phyloP scores from a whole-genome alignment of 805 yeast species.

The Kregervanrija pseudodelftensis region DNA sequence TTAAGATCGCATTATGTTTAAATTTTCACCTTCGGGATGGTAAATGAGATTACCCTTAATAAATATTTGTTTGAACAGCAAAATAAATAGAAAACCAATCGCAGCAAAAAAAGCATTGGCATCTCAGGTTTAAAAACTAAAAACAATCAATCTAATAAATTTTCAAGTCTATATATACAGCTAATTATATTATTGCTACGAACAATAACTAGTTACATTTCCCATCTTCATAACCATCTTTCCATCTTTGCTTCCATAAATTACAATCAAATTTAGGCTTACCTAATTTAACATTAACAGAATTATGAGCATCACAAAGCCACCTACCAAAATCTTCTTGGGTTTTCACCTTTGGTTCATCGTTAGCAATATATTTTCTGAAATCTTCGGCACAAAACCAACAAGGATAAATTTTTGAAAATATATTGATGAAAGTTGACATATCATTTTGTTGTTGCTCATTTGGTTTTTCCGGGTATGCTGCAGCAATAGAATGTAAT shows the following conservation, averaged over 20 bases:
- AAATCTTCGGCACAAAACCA: slow-evolving; percentile 90
- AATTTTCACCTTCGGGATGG: no score
- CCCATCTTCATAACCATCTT: slow-evolving; percentile 82
- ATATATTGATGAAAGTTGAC: slow-evolving; percentile 58
- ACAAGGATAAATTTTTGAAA: slow-evolving; percentile 85
- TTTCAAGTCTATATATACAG: no score
- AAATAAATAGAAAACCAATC: no score
- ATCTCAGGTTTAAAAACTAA: no score
- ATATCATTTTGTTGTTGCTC: slow-evolving; percentile 60
- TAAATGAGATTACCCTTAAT: no score
- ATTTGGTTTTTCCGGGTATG: slow-evolving; percentile 69
- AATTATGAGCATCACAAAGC: slow-evolving; percentile 94
- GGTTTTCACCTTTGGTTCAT: slow-evolving; percentile 50
- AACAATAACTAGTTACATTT: slow-evolving; percentile 32
- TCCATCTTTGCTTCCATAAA: slow-evolving; percentile 92
- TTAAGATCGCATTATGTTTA: no score
- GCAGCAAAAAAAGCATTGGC: no score
- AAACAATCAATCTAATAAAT: no score
- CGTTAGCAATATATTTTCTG: slow-evolving; percentile 44
- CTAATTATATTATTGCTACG: no score
- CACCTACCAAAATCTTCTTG: slow-evolving; percentile 82
- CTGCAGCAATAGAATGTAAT: slow-evolving; percentile 83
- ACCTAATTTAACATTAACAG: slow-evolving; percentile 80
- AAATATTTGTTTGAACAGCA: no score
- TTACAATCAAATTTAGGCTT: slow-evolving; percentile 82